Base-by-base conservation (phyloP, 305 asterid genomes). In the Rubia balearica region DNA sequence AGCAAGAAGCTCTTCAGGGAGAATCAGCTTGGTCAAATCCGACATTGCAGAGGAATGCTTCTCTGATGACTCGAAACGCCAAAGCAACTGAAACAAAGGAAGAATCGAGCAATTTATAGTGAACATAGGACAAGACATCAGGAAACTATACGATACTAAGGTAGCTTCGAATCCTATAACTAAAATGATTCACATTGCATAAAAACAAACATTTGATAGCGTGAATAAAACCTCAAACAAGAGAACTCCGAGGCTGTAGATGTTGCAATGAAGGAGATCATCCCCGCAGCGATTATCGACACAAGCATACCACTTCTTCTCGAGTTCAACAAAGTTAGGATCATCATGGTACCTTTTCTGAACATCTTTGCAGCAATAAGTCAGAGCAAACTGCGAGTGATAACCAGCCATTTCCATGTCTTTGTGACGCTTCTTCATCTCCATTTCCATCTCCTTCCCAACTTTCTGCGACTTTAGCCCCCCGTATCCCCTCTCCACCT, bases 251-350 rank as follows among this genome's bases (percentile, higher is more conserved):
- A 94, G 85, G 76, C 86, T 77, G 75, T 91, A 91, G 62, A 89
- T 83, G 80, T 94, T 94, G 69, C 95, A 86, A 46, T 98, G 82
- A 80, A 83, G 77, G 80, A 85, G 81, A 65, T 77, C 81, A 71
- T 82, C 79, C 79, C 75, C 96, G 61, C 64, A 73, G 56, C 80
- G 72, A 79, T 85, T 83, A 79, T 85, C 96, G 19, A 96, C 95
- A 84, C 95, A 78, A 71, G 87, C 73, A 77, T 94, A 94, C 99
- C 99, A 94, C 77, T 83, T 89, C 84, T 81, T 88, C 77, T 94
- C 99, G 70, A 84, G 72, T 48, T 74, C 78, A 66, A 79, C 71
- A 17, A 79, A 70, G 75, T 65, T 76, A 14, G 61, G 46, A 21
- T 73, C 74, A 69, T 30, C 67, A 71, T 14, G 68, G 80, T 78